Percentiles rank a stretch among this genome's conserved stretches.
phyloP scores from a whole-genome alignment of 345 rosid genomes.

The Streptanthus diversifolius region DNA sequence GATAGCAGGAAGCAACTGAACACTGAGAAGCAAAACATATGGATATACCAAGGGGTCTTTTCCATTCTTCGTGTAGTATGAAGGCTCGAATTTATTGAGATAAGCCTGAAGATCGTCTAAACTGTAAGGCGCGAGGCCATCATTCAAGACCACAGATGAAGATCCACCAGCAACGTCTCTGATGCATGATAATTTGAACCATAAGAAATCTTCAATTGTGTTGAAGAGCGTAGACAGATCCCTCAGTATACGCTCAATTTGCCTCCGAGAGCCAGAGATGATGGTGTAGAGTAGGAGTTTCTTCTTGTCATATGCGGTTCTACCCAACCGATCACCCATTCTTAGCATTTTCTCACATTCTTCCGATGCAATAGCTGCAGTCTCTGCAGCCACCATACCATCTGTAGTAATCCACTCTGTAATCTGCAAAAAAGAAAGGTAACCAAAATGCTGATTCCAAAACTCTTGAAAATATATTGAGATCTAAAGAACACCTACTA shows the following conservation, averaged over 20 bases:
- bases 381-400: constrained; percentile 71
- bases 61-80: constrained; percentile 91
- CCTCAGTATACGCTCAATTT: constrained; percentile 78
- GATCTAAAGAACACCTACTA: constrained; percentile 50
- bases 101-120: constrained; percentile 93
- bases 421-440: constrained; percentile 56
- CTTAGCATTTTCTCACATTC: constrained; percentile 96
- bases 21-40: constrained; percentile 77
- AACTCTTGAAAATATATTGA: constrained; percentile 4
- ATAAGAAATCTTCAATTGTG: constrained; percentile 95
- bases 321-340: constrained; percentile 89
- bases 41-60: constrained; percentile 97
- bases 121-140: constrained; percentile 68
- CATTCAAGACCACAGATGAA: constrained; percentile 61
- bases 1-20: constrained; percentile 86
- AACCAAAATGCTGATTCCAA: constrained; percentile 11
- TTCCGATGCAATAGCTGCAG: constrained; percentile 84
- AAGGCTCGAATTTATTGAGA: constrained; percentile 91
- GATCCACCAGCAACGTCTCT: constrained; percentile 57
- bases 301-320: constrained; percentile 92
- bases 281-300: constrained; percentile 85
- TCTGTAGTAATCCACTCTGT: constrained; percentile 88
- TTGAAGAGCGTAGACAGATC: constrained; percentile 77
- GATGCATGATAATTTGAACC: constrained; percentile 82
- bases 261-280: constrained; percentile 89